Evolutionary conservation across 306 rosid species (phyloP).

Genomic region (Canavalia ensiformis): DNA sequence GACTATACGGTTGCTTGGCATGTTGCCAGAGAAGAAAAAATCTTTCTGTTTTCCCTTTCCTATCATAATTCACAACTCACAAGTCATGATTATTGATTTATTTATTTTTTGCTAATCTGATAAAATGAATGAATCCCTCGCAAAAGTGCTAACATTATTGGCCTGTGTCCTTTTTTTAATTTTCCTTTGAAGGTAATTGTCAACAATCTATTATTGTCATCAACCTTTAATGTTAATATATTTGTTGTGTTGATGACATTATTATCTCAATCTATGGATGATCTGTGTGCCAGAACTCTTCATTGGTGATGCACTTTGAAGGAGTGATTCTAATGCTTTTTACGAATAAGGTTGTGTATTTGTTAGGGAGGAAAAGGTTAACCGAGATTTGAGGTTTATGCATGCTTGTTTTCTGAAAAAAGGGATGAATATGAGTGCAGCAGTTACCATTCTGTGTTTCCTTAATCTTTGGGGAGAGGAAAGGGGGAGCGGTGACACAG

Average conservation of each 20-base stretch:
- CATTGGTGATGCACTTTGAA: not conserved
- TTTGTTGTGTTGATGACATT: slow-evolving; percentile 3
- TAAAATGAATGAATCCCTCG: not conserved
- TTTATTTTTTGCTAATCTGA: slow-evolving; percentile 13
- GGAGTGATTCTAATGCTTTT: not conserved
- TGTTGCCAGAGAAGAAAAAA: not conserved
- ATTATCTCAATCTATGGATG: not conserved
- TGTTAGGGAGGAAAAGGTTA: not conserved
- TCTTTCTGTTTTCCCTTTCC: not conserved
- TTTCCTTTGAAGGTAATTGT: not conserved
- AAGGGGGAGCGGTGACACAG: not conserved
- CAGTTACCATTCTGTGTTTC: not conserved
- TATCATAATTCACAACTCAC: not conserved
- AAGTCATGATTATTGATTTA: not conserved
- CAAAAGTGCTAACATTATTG: slow-evolving; percentile 5
- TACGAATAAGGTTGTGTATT: not conserved
- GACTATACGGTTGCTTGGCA: slow-evolving; percentile 16
- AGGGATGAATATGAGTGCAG: not conserved
- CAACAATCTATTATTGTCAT: not conserved
- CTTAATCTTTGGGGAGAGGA: not conserved
- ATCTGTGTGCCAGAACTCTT: not conserved
- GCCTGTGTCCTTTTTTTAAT: not conserved
- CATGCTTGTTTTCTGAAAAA: not conserved
- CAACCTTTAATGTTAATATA: not conserved
- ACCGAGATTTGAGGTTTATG: not conserved